Evolutionary conservation across 768 basidiomycete species (phyloP), one percentile per base, ranked within the genome.

Genomic region (Pleurotus salmoneostramineus): DNA sequence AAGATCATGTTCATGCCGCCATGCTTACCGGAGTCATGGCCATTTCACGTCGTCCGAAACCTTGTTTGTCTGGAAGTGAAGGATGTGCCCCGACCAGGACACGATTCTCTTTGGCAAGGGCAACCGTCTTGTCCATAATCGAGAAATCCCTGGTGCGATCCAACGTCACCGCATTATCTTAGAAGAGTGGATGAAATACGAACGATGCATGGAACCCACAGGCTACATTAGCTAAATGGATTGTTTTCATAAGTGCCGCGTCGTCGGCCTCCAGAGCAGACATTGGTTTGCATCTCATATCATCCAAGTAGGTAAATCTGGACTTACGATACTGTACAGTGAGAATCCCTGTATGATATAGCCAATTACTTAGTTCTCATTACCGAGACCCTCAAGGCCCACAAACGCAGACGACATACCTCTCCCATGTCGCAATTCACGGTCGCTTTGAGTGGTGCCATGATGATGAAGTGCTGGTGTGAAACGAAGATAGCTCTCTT

Each of bases 141-240:
- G 80, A 74, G 61, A 85, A 86, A 65, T 88, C 85, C 0, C 83
- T 83, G 17, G 33, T n/a, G n/a, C n/a, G n/a, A n/a, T 21, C 1
- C 36, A 17, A 17, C 5, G 44, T 11, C 42, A 55, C 44, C 33
- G 5, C 4, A 14, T n/a, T 10, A 3, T 21, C n/a, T 21, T 48
- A 46, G 21, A 37, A 17, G 12, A 35, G n/a, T 17, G 50, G 11
- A 14, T 6, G 15, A n/a, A 33, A 3, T 12, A 59, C 69, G 48
- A 58, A 85, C 82, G 82, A 83, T 17, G 83, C 85, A 63, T 88
- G 87, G 59, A 86, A 87, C 5, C 87, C 86, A 63, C 86, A 88
- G 0, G 87, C 87, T 12, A 87, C 72, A 59, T 87, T 85, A 0
- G 83, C 83, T 12, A 83, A 70, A 61, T 84, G 81, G 32, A 85